Base-by-base conservation (phyloP, 176 grass and related monocot genomes). In the Areca catechu region DNA sequence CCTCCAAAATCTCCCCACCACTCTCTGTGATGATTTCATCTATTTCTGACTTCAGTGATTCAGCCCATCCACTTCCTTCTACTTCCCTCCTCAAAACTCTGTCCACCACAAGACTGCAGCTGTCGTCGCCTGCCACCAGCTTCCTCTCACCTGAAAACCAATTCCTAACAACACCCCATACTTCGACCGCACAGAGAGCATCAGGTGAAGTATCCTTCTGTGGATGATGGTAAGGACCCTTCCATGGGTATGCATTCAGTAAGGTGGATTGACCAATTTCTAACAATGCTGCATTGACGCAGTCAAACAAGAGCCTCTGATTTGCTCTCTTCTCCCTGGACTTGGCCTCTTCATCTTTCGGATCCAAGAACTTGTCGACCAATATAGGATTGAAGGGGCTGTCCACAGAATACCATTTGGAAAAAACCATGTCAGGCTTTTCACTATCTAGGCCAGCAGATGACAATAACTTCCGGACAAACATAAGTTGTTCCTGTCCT, bases 261-360 rank as follows among this genome's bases (percentile, higher is more conserved):
- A 85, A 80, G 58, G 61, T 58, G 20, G 60, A 58, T 37, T 87
- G 57, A 24, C 72, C 76, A 52, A 88, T 74, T 78, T 97, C 83
- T 63, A 92, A 49, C 43, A 97, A 60, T 5, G 83, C 48, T 61
- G 70, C 59, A 29, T 88, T 97, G 18, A 88, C 93, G 51, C 70
- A 83, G 57, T 97, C 83, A 24, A 97, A 92, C 47, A 97, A 30
- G 49, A 97, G 78, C 80, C 80, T 88, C 65, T 91, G 75, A 68
- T 80, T 88, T 1, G 93, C 85, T 24, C 87, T 75, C 57, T 78
- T 80, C 76, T 92, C 84, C 63, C 77, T 73, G 5, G 74, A 90
- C 53, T 81, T 86, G 18, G 75, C 84, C 5, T 75, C 72, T 67
- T 97, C 93, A 51, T 84, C 80, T 67, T 85, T 91, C 22, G 60